Evolutionary conservation across 2,329 filamentous ascomycete genomes (phyloP), one percentile per base, ranked within the genome.

Genomic region (Scedosporium aurantiacum): DNA sequence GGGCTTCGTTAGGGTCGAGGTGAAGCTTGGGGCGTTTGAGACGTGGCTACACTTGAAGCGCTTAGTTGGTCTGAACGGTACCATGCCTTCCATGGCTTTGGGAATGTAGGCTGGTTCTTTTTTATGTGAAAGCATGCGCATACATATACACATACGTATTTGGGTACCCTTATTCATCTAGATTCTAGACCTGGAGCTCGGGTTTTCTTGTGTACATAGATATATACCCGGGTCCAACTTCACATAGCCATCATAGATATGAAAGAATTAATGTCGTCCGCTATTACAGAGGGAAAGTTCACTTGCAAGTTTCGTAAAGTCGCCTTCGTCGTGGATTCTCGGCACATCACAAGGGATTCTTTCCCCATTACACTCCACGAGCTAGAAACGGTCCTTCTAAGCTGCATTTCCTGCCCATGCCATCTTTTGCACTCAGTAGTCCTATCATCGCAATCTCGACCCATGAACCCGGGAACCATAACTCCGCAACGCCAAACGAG

Each of bases 21-120:
- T 83, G 47, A 87, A 86, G 75, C 74, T 89, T 37, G 81, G 83
- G 66, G 75, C 76, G 5, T 87, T 87, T 71, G 85, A 88, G 74
- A 68, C 83, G 50, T 86, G 82, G 81, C 71, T 88, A 40, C 73
- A 73, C 28, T 64, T 81, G 5, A 83, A 84, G 73, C 76, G 83
- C 61, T 66, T 77, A 40, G 59, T 78, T 14, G 76, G 76, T 8
- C 47, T 68, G 50, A 47, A 25, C 40, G 27, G 16, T 8, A 1
- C 25, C n/a, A 27, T 18, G 14, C 43, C 60, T 21, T 16, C 28
- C 14, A 25, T 61, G 23, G 52, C 25, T 23, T 37, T 60, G 25
- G 58, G 58, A 6, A 7, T 50, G 47, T 60, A 60, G 28, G n/a
- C 14, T n/a, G 21, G 21, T 10, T 12, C 10, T 23, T 54, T 23